Base-by-base conservation (phyloP, 1,284 basidiomycete genomes). In the Phaffia rhodozyma region DNA sequence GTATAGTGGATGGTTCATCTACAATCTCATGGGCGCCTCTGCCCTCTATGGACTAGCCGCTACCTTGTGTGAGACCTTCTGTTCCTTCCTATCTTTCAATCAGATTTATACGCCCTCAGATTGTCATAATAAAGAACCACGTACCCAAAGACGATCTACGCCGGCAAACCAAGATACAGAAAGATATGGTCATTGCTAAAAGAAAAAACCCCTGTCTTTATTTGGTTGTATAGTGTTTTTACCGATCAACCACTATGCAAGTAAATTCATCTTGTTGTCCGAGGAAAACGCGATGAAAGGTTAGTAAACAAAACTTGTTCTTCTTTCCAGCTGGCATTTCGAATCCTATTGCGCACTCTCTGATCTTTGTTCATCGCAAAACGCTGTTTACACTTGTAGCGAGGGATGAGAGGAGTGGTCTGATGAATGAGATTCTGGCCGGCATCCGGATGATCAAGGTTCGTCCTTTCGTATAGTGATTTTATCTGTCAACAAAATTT, bases 401-500 rank as follows among this genome's bases (percentile, higher is more conserved):
- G 25, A 27, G 91, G 25, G 92, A 97, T 70, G 87, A 91, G 75
- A 83, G 92, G 57, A 89, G 92, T 23, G 80, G 86, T 0, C 77
- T 94, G 55, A 96, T 94, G 91, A 94, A 94, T 70, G 91, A 94
- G 83, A 83, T 92, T 61, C 78, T 96, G 7, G 87, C 88, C 58
- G 89, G 83, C 3, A 91, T 96, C 67, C 81, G 90, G n/a, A 93
- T 94, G 89, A 82, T 94, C 70, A 94, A 96, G 79, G 53, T 56
- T 2, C 1, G 53, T 13, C 23, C 32, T 23, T 58, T 9, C 11
- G 16, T 16, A 3, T 23, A 21, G 29, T 13, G 1, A 16, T 32
- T 25, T 27, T 30, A 29, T 16, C 1, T 25, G 7, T 43, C 5
- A 43, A 16, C n/a, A 16, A 16, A 16, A 16, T 11, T 43, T 2